Base-by-base conservation (phyloP, 805 yeast species). In the Candida nonsorbophila region DNA sequence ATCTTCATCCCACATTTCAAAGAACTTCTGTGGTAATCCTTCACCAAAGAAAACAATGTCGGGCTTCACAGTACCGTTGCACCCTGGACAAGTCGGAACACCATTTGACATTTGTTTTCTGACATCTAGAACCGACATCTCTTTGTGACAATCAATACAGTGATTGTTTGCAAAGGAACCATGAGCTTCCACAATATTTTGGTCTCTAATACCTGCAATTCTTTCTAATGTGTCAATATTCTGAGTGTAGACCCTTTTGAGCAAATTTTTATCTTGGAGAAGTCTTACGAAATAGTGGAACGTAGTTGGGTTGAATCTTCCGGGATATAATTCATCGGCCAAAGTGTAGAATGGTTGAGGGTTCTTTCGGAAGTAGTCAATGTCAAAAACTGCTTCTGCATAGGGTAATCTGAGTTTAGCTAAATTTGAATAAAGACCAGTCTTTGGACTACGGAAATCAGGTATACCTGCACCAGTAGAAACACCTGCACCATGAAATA, bases 11-110 rank as follows among this genome's bases (percentile, higher is more conserved):
- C 92, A 79, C 8, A 54, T 44, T 2, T 74, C 72, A 53, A 83
- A 88, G 45, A 87, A 84, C 32, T 62, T 58, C 1, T 43, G 45
- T 0, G 97, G 97, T 16, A 90, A 63, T 2, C 79, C 72, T 52
- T 90, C 98, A 3, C 97, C 97, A 58, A 87, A 92, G 47, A 90
- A 90, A 1, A 87, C 95, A 42, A 90, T 92, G 46, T 84, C 90
- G 0, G 97, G 98, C 49, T 90, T 90, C 16, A 92, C 84, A 17
- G 76, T 69, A 0, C 95, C 94, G 4, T 60, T 50, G 46, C 97
- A 90, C 11, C 61, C 46, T 10, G 47, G 39, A 57, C 97, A 90
- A 7, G 49, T 53, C 1, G 80, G 79, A 13, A 74, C 65, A 2
- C 58, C 58, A n/a, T 49, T 43, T 17, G 51, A 48, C 47, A 77